Evolutionary conservation across 108 stramenopile species (phyloP), one percentile per base, ranked within the genome.

Genomic region (Conticribra weissflogii): DNA sequence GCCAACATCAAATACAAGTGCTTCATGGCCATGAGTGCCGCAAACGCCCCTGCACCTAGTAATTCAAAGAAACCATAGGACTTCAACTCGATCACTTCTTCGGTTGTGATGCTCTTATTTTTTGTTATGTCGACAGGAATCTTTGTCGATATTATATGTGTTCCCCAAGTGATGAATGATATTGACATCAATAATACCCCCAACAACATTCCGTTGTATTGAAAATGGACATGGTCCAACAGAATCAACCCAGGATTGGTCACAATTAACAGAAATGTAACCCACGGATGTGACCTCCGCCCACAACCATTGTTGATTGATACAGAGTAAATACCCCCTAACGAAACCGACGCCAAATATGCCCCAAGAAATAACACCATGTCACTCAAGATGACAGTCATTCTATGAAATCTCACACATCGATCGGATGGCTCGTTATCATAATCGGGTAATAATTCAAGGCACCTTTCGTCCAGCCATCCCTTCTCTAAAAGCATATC

Each of bases 151-250:
- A 63, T 51, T 44, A 22, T 19, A n/a, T 73, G 63, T 41, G 60
- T 48, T 1, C 85, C 88, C 49, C 72, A 59, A 51, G 83, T 54
- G 51, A 94, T 71, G 65, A 64, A 88, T 9, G 69, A 90, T 53
- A 96, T 47, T 9, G 90, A 93, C 32, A 81, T 66, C 44, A 97
- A 63, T 29, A 97, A 80, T 55, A 98, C 47, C 23, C 97, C 97
- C 19, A 98, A 63, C 19, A 99, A 59, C 81, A 95, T 84, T 0
- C 96, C 96, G 58, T 99, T 99, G 86, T 99, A 99, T 61, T 96
- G 96, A 76, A 98, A 96, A 67, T 96, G 96, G 14, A 98, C 82
- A 77, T 95, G 93, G 74, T 99, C 98, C 45, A 98, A 64, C 86
- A 97, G 78, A 16, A 99, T 58, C n/a, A 99, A 71, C 0, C 89